These are phyloP conservation scores for Globisporangium acanthophoron DNA, from an alignment of 352 stramenopile species.

Conservation along the genomic window DNA sequence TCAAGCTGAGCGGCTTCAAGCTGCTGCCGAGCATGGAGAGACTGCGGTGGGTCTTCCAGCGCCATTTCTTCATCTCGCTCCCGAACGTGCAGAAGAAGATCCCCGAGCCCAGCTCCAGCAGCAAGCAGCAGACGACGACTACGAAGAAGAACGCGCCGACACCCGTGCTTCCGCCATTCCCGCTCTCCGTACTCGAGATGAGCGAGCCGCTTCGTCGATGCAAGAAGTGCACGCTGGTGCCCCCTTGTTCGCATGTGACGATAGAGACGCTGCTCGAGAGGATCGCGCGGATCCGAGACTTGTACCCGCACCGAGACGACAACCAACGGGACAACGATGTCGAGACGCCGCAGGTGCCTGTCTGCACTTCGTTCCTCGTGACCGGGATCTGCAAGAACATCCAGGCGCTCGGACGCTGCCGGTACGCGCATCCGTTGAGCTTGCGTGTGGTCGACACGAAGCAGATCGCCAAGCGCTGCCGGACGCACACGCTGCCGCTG, in stretches of 20 bases:
- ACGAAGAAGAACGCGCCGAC: neutral
- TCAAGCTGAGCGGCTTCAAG: constrained; percentile 25
- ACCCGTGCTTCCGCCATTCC: constrained; percentile 24
- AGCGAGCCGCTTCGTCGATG: constrained; percentile 53
- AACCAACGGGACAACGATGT: constrained; percentile 7
- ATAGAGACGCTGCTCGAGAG: constrained; percentile 41
- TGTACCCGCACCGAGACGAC: constrained; percentile 35
- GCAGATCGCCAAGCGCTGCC: constrained; percentile 31
- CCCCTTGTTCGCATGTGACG: constrained; percentile 51
- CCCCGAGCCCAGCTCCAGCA: neutral
- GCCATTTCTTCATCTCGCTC: constrained; percentile 44
- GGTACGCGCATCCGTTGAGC: constrained; percentile 46
- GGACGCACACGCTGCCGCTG: constrained; percentile 24
- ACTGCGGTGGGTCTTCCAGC: constrained; percentile 43
- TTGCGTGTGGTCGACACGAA: constrained; percentile 53
- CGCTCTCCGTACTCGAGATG: constrained; percentile 55
- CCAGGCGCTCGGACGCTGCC: constrained; percentile 52
- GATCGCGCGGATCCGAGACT: constrained; percentile 30
- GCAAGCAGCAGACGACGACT: neutral
- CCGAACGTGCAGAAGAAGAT: constrained; percentile 44
- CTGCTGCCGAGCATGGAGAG: constrained; percentile 33
- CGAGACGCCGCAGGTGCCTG: neutral
- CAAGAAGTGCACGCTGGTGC: constrained; percentile 56
- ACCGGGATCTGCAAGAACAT: constrained; percentile 56
- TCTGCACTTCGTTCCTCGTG: constrained; percentile 47